These are phyloP conservation scores for Talaromyces atroroseus DNA, from an alignment of 2,329 filamentous ascomycete genomes.

Conservation along the genomic window DNA sequence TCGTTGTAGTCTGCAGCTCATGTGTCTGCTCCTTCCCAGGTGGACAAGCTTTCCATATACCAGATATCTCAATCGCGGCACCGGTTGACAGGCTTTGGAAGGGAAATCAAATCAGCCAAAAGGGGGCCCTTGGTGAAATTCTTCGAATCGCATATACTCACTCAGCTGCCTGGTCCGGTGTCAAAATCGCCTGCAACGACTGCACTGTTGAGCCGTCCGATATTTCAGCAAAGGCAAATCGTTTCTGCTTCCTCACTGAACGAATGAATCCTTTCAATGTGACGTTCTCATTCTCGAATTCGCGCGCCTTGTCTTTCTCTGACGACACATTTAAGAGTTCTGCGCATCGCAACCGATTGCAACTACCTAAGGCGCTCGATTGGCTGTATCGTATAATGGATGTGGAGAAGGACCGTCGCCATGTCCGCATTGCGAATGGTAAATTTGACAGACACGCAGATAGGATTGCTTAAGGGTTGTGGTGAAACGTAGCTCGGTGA, in stretches of 20 bases:
- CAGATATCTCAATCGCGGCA: conserved; percentile 69
- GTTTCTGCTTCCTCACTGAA: conserved; percentile 81
- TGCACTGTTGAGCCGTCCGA: conserved; percentile 80
- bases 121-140: neutral
- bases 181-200: conserved; percentile 74
- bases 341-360: conserved; percentile 30
- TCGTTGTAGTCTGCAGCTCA: conserved; percentile 69
- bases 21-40: conserved; percentile 63
- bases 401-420: conserved; percentile 35
- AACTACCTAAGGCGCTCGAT: conserved; percentile 17
- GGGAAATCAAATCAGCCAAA: neutral
- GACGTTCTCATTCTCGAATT: conserved; percentile 38
- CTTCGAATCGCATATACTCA: conserved; percentile 29
- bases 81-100: conserved; percentile 68
- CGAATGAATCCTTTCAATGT: conserved; percentile 73
- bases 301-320: conserved; percentile 21
- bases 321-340: conserved; percentile 34
- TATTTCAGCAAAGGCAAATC: conserved; percentile 73
- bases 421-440: conserved; percentile 31
- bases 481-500: neutral
- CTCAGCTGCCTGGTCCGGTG: conserved; percentile 65
- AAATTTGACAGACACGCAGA: neutral
- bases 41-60: conserved; percentile 68
- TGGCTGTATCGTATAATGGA: conserved; percentile 29
- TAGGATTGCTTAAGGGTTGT: neutral